Base-by-base conservation (phyloP, 2,329 filamentous ascomycete species). In the Penicillium nordicum region DNA sequence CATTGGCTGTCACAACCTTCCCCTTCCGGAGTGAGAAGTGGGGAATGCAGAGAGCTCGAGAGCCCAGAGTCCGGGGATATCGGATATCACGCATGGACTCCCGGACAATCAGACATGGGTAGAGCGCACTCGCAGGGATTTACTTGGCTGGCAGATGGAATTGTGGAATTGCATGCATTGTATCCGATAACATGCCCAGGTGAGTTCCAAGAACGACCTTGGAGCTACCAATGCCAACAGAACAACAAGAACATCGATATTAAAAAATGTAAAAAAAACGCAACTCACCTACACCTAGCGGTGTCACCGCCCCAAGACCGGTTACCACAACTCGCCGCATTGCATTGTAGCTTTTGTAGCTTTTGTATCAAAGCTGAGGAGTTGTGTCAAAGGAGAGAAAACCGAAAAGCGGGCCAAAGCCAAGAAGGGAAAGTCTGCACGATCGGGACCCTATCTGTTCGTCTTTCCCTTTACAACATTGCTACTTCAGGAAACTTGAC, bases 221-320 rank as follows among this genome's bases (percentile, higher is more conserved):
- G 21, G 44, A 42, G 53, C 25, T 57, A 25, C 34, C 38, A 45
- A 57, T 29, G 23, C 41, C 16, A 50, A 23, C 52, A 30, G 50
- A 44, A 44, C 36, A 40, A 45, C 34, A 53, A 57, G 47, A 32
- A 54, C 1, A 21, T 53, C 11, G 29, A 32, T 5, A 6, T 18
- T 18, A 6, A 32, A 50, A 50, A 51, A 14, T 14, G 49, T 50
- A 51, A 30, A 52, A 23, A 37, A 37, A 14, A 55, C 37, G 34
- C 44, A 49, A 72, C 73, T 61, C 69, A 85, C 84, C 91, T 57
- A 95, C 85, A 59, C 90, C 92, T 27, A 97, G 80, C 57, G 92
- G 92, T 63, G 89, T 91, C 66, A 94, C 83, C 70, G 88, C 89
- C 60, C 90, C 90, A 48, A 94, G 80, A 69, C 90, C 90, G 51